phyloP scores from a whole-genome alignment of 2,329 filamentous ascomycete species.

The Fusarium goolgardi region DNA sequence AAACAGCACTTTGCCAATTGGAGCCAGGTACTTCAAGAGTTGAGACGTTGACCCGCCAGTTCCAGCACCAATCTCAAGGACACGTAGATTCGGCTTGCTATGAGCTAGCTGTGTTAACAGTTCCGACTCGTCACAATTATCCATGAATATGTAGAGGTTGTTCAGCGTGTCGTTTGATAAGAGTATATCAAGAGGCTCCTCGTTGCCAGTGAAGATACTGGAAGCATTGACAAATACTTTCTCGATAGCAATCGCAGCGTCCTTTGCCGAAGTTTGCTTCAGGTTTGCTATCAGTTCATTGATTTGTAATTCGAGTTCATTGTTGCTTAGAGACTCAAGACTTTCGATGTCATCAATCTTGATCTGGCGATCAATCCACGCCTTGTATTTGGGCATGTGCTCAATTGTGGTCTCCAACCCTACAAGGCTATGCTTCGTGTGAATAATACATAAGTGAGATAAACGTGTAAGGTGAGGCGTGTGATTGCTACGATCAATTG shows the following conservation, averaged over 20 bases:
- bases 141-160: conserved; percentile 1
- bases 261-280: neutral
- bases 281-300: neutral
- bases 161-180: neutral
- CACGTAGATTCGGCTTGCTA: conserved; percentile 4
- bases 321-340: neutral
- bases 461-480: neutral
- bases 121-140: neutral
- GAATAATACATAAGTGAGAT: neutral
- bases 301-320: neutral
- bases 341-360: neutral
- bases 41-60: conserved; percentile 4
- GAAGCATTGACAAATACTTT: neutral
- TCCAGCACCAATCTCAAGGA: conserved; percentile 10
- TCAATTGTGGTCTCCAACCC: neutral
- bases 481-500: neutral
- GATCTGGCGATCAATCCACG: neutral
- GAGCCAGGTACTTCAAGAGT: neutral
- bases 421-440: neutral
- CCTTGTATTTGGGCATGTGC: conserved; percentile 3
- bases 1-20: neutral
- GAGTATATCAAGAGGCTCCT: neutral
- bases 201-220: neutral
- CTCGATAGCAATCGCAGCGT: neutral
- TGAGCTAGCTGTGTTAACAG: neutral